Conservation (phyloP, 1,284 basidiomycete species). For the Cutaneotrichosporon dermatis region DNA sequence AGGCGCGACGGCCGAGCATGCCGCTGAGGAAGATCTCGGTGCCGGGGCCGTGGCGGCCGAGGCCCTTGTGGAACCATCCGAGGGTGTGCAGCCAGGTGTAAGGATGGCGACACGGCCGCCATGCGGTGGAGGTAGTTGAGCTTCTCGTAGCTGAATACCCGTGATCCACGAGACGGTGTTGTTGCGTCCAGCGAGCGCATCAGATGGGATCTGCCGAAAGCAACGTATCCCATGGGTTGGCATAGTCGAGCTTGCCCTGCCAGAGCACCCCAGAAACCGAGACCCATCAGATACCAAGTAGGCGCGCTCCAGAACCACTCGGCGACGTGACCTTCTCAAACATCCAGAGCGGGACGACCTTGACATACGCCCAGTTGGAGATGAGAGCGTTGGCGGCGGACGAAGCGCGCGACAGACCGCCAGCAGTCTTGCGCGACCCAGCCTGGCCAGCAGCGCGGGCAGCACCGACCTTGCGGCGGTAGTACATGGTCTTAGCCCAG, state of each 20-base stretch:
- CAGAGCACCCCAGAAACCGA: constrained; percentile 13
- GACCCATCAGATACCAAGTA: constrained; percentile 17
- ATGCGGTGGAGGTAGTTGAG: constrained; percentile 44
- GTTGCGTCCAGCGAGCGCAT: constrained; percentile 63
- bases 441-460: background rate
- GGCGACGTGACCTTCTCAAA: constrained; percentile 6
- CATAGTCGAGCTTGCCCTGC: constrained; percentile 8
- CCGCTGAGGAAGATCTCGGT: constrained; percentile 10
- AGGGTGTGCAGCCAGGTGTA: constrained; percentile 34
- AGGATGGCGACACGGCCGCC: constrained; percentile 30
- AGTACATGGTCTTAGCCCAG: constrained; percentile 1
- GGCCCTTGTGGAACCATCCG: constrained; percentile 17
- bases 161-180: constrained; percentile 61
- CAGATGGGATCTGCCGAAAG: constrained; percentile 58
- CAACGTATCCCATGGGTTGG: constrained; percentile 11
- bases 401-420: background rate
- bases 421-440: background rate
- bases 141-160: constrained; percentile 61
- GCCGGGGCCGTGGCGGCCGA: constrained; percentile 15
- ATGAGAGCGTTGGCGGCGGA: constrained; percentile 2
- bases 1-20: constrained; percentile 12
- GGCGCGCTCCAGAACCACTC: constrained; percentile 19
- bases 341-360: constrained; percentile 18
- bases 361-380: constrained; percentile 17
- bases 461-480: constrained; percentile 2